Evolutionary conservation across 305 asterid genomes (phyloP), one percentile per base, ranked within the genome.

Genomic region (Fraxinus dipetala): DNA sequence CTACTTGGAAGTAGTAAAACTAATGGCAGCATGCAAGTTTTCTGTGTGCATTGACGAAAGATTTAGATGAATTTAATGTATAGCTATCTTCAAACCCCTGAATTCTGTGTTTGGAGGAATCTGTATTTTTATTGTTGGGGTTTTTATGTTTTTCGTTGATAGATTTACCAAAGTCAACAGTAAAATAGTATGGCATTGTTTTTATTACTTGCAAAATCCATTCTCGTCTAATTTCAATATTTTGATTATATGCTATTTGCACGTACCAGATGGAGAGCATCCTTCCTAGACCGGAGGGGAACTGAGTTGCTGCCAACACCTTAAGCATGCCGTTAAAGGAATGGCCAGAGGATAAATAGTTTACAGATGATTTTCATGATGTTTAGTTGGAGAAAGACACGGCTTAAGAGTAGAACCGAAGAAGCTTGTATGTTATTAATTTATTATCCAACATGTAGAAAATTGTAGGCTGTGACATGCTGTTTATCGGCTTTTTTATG

Each of bases 241-340:
- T 1, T 26, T 72, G 56, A 0, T 79, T 34, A 78, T 59, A 43
- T 84, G 79, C 35, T 26, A 5, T 79, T 63, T 54, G 13, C 35
- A 79, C 70, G 70, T 76, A 75, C 83, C 89, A 92, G 95, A 90
- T 73, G 92, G 88, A 24, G 94, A 90, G 85, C 56, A 38, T 81
- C 86, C 48, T 84, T 75, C 45, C 36, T 73, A 43, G 26, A 34
- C 30, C 16, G 84, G 65, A 81, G 82, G 86, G 82, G 85, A 83
- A 75, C 45, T 1, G 26, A 18, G 83, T 34, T 82, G 35, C 40
- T 82, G 86, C n/a, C 81, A 51, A 13, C 74, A 76, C 85, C 88
- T n/a, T 18, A 0, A 6, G 72, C 67, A 83, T 28, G 91, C 86
- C 74, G 61, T 75, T 86, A 26, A 88, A 84, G 84, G 87, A 79